Percentiles rank a stretch among this genome's conserved stretches.
Evolutionary conservation across 352 stramenopile species (phyloP).

Genomic region (Globisporangium barbulae): DNA sequence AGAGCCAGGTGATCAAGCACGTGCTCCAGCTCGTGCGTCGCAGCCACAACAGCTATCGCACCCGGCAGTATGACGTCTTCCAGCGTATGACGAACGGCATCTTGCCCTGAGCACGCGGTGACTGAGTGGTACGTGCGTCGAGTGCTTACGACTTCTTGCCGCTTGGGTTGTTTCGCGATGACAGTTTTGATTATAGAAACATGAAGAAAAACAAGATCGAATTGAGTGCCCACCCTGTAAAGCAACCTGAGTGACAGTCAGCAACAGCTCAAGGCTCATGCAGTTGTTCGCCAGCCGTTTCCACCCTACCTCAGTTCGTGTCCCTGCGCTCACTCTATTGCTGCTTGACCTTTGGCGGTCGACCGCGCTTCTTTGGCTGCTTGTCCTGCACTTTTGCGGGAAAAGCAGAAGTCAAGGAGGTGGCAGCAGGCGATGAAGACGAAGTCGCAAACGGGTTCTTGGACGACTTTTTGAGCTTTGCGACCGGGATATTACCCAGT

Average conservation of each 20-base stretch:
- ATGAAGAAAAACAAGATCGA: conserved; percentile 1
- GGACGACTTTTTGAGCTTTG: conserved; percentile 75
- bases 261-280: not conserved
- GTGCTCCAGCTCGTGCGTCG: conserved; percentile 87
- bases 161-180: not conserved
- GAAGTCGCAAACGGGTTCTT: conserved; percentile 68
- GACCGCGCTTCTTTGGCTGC: conserved; percentile 22
- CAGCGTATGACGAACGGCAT: conserved; percentile 93
- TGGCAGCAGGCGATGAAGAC: not conserved
- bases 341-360: conserved; percentile 31
- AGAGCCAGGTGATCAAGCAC: conserved; percentile 88
- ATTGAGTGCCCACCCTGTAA: not conserved
- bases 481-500: conserved; percentile 69
- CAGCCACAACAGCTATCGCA: conserved; percentile 90
- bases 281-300: not conserved
- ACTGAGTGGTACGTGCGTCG: not conserved
- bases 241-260: not conserved
- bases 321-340: not conserved
- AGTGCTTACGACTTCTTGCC: not conserved
- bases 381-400: conserved; percentile 14
- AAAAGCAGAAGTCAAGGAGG: not conserved
- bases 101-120: conserved; percentile 38
- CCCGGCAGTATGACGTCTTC: conserved; percentile 90
- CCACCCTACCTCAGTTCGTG: conserved; percentile 2
- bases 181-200: conserved; percentile 12